phyloP scores from a whole-genome alignment of 1,139 yeast genomes.

The Sugiyamaella paludigena region DNA sequence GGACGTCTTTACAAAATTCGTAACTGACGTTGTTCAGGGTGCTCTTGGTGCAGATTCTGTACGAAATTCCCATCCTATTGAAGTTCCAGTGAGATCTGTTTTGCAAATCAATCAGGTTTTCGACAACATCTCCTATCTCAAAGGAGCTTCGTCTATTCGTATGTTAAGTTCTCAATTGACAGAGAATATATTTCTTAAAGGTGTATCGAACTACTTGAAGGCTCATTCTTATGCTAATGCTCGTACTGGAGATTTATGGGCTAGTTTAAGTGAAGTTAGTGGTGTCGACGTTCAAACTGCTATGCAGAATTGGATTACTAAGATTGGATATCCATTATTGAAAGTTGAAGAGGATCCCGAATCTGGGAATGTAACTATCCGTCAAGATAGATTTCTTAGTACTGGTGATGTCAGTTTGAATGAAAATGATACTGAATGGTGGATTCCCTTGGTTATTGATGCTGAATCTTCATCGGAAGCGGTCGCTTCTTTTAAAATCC shows the following conservation, averaged over 20 bases:
- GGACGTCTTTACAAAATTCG: constrained; percentile 65
- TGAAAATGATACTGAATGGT: constrained; percentile 60
- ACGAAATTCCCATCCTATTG: constrained; percentile 75
- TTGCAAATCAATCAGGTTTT: constrained; percentile 76
- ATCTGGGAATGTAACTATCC: constrained; percentile 39
- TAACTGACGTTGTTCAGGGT: constrained; percentile 58
- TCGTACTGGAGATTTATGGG: constrained; percentile 59
- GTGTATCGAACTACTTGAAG: constrained; percentile 66
- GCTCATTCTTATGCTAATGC: constrained; percentile 57
- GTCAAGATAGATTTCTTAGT: constrained; percentile 56
- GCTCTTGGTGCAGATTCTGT: constrained; percentile 67
- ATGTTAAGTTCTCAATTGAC: constrained; percentile 73
- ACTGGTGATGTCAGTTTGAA: constrained; percentile 53
- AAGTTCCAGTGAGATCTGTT: constrained; percentile 70
- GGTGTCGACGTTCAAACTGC: constrained; percentile 53
- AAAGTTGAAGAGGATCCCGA: constrained; percentile 42
- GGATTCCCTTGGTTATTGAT: constrained; percentile 62
- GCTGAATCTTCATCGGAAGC: constrained; percentile 24
- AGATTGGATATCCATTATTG: constrained; percentile 64
- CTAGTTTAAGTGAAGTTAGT: constrained; percentile 53
- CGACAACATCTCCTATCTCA: constrained; percentile 71
- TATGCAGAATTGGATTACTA: constrained; percentile 61
- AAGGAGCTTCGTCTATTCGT: constrained; percentile 69
- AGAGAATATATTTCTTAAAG: constrained; percentile 60
- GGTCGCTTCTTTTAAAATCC: constrained; percentile 17